phyloP scores from a whole-genome alignment of 805 yeast genomes.

The Brettanomyces sp. region DNA sequence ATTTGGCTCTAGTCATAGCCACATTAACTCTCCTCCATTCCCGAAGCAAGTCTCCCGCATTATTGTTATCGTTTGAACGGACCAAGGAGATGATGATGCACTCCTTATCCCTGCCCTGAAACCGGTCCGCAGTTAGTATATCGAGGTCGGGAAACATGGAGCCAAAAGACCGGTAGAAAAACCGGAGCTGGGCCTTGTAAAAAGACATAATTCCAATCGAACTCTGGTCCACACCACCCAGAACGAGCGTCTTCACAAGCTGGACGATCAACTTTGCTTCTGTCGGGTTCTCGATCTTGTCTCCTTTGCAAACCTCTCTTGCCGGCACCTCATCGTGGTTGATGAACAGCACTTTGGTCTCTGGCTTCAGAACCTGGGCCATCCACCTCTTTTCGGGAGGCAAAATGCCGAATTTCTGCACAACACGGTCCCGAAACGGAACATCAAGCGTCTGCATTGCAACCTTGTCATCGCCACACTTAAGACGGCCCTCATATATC shows the following conservation, averaged over 20 bases:
- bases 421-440: slow-evolving; percentile 29
- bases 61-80: slow-evolving; percentile 56
- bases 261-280: slow-evolving; percentile 63
- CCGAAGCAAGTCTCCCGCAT: slow-evolving; percentile 67
- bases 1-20: slow-evolving; percentile 83
- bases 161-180: slow-evolving; percentile 27
- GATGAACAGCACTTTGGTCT: slow-evolving; percentile 61
- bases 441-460: slow-evolving; percentile 48
- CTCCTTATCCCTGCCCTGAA: slow-evolving; percentile 93
- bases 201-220: slow-evolving; percentile 84
- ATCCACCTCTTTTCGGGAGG: slow-evolving; percentile 57
- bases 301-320: slow-evolving; percentile 46
- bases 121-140: slow-evolving; percentile 86
- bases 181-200: slow-evolving; percentile 68
- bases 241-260: slow-evolving; percentile 47
- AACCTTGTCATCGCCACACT: slow-evolving; percentile 63
- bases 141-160: slow-evolving; percentile 41
- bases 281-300: slow-evolving; percentile 59
- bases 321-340: slow-evolving; percentile 68
- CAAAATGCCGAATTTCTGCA: slow-evolving; percentile 4
- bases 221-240: slow-evolving; percentile 48
- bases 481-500: slow-evolving; percentile 65
- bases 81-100: slow-evolving; percentile 87
- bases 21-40: slow-evolving; percentile 94
- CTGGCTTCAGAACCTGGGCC: slow-evolving; percentile 40